Evolutionary conservation across 129 eudicot species (phyloP).

Genomic region (Dittrichia graveolens): DNA sequence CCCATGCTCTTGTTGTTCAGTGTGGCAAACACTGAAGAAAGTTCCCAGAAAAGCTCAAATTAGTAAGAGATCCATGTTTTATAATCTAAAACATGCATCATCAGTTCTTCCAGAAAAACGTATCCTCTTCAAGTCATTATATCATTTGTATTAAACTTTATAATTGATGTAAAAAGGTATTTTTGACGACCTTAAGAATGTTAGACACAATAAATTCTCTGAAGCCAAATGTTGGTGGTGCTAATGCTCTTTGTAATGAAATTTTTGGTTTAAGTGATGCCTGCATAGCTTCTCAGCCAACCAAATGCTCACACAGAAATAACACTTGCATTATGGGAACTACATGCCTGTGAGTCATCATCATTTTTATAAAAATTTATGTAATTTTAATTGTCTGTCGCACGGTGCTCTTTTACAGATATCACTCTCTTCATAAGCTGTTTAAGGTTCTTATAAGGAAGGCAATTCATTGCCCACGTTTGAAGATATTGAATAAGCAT

Average conservation of each 20-base stretch:
- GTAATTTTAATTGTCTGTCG: neutral
- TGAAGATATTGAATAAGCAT: slow-evolving; percentile 62
- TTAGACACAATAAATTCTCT: slow-evolving; percentile 60
- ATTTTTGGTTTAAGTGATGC: slow-evolving; percentile 56
- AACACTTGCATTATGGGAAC: slow-evolving; percentile 37
- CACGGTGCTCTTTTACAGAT: slow-evolving; percentile 45
- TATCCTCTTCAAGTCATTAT: slow-evolving; percentile 52
- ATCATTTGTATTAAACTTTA: slow-evolving; percentile 4
- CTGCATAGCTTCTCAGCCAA: slow-evolving; percentile 29
- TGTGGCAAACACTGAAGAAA: slow-evolving; percentile 48
- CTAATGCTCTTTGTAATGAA: slow-evolving; percentile 50
- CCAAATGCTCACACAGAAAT: slow-evolving; percentile 49
- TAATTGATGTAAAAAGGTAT: neutral
- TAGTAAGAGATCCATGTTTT: slow-evolving; percentile 59
- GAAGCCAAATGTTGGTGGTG: slow-evolving; percentile 63
- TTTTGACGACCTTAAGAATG: slow-evolving; percentile 29
- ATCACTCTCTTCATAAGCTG: slow-evolving; percentile 65
- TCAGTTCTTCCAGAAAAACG: slow-evolving; percentile 58
- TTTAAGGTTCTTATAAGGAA: slow-evolving; percentile 60
- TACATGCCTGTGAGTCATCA: slow-evolving; percentile 68
- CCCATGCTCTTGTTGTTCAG: slow-evolving; percentile 60
- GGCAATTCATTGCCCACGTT: slow-evolving; percentile 49
- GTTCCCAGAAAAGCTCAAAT: slow-evolving; percentile 46
- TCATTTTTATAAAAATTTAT: neutral
- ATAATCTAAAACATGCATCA: slow-evolving; percentile 47